Evolutionary conservation across 768 basidiomycete species (phyloP).

Genomic region (Mrakia hoshinonis): DNA sequence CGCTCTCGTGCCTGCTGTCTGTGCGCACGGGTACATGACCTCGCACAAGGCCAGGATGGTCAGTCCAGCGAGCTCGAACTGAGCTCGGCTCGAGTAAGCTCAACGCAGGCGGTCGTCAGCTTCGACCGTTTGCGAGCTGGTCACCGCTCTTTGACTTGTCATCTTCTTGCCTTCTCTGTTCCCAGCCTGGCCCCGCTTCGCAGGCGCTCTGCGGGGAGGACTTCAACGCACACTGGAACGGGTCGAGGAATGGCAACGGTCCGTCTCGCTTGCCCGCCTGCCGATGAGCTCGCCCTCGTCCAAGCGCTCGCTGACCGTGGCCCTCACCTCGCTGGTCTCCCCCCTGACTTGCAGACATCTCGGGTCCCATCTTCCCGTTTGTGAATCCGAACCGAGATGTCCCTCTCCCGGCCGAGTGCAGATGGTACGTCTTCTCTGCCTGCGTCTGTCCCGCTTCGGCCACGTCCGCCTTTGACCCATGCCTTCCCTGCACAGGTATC

Average conservation of each 20-base stretch:
- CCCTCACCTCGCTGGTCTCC: neutral
- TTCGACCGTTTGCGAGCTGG: neutral
- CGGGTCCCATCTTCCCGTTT: conserved; percentile 18
- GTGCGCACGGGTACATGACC: conserved; percentile 15
- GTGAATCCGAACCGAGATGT: neutral
- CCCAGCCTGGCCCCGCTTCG: neutral
- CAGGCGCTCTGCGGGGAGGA: conserved; percentile 9
- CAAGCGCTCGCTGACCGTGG: neutral
- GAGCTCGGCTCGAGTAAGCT: neutral
- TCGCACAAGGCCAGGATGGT: conserved; percentile 19
- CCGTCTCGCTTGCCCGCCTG: neutral
- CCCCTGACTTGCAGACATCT: conserved; percentile 1
- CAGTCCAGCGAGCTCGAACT: neutral
- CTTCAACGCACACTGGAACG: conserved; percentile 12
- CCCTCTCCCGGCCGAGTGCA: neutral
- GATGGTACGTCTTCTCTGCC: neutral
- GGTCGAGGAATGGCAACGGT: conserved; percentile 5
- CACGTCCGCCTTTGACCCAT: neutral
- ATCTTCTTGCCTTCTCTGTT: neutral
- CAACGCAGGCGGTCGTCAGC: neutral
- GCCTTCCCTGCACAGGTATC: neutral
- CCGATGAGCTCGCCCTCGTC: neutral
- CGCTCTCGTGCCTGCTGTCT: neutral
- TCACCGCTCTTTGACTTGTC: neutral
- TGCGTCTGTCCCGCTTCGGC: too few relatives aligned